phyloP scores from a whole-genome alignment of 2,329 filamentous ascomycete genomes.

The Parastagonospora avenae region DNA sequence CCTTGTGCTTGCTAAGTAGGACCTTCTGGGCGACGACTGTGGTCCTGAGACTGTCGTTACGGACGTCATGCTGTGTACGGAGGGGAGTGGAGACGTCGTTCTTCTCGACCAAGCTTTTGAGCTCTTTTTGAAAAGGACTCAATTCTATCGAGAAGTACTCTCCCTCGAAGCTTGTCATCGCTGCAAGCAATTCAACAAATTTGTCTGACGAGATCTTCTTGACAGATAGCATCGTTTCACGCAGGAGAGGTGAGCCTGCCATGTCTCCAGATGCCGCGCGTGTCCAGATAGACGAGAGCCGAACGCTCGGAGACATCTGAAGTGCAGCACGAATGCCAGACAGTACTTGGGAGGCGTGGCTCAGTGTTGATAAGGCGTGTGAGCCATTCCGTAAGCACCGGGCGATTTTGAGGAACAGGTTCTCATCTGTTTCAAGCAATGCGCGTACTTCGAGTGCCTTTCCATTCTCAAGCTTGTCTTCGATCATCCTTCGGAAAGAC shows the following conservation, averaged over 20 bases:
- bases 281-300: conserved; percentile 61
- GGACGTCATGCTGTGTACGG: conserved; percentile 76
- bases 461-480: conserved; percentile 48
- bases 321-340: conserved; percentile 45
- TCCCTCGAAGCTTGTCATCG: conserved; percentile 33
- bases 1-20: conserved; percentile 75
- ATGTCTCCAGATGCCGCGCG: conserved; percentile 65
- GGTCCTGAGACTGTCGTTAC: conserved; percentile 71
- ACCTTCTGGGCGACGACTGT: conserved; percentile 83
- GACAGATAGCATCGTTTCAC: conserved; percentile 62
- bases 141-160: conserved; percentile 28
- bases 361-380: conserved; percentile 50
- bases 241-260: conserved; percentile 55
- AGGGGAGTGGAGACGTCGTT: conserved; percentile 51
- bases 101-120: conserved; percentile 31
- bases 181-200: conserved; percentile 50
- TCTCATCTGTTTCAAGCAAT: conserved; percentile 65
- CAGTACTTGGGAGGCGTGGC: conserved; percentile 42
- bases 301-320: conserved; percentile 42
- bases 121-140: conserved; percentile 39
- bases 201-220: conserved; percentile 65
- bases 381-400: conserved; percentile 42
- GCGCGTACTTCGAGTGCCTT: conserved; percentile 52
- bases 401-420: conserved; percentile 56
- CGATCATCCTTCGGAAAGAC: conserved; percentile 61